phyloP scores from a whole-genome alignment of 257 asterid genomes.

The Solanum pinnatisectum region DNA sequence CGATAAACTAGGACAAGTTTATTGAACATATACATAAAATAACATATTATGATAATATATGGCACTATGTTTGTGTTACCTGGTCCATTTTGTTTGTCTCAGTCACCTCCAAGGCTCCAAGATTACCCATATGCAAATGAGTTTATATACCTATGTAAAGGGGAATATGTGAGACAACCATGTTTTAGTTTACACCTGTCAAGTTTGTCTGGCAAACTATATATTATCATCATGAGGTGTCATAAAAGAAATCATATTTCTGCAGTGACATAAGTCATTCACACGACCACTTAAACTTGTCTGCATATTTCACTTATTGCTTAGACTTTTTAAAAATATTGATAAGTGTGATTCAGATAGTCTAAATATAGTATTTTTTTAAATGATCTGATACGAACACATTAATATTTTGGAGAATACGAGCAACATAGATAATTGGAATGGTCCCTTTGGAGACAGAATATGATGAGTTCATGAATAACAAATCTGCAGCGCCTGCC shows the following conservation, averaged over 20 bases:
- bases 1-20: neutral
- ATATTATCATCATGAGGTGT: neutral
- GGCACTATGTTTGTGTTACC: neutral
- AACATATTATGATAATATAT: neutral
- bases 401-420: too few relatives aligned
- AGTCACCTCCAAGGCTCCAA: neutral
- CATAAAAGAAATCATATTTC: neutral
- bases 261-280: neutral
- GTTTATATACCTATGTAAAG: neutral
- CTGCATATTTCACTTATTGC: too few relatives aligned
- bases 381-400: rapidly evolving
- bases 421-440: too few relatives aligned
- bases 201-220: neutral
- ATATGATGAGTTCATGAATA: neutral
- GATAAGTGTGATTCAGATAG: too few relatives aligned
- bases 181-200: neutral
- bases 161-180: neutral
- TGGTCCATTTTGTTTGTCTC: neutral
- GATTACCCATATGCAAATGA: neutral
- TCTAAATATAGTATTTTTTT: neutral
- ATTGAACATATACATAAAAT: neutral
- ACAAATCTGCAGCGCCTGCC: neutral
- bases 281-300: too few relatives aligned
- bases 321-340: too few relatives aligned
- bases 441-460: neutral